These are phyloP conservation scores for Rehmannia glutinosa DNA, from an alignment of 257 asterid genomes.

Conservation along the genomic window DNA sequence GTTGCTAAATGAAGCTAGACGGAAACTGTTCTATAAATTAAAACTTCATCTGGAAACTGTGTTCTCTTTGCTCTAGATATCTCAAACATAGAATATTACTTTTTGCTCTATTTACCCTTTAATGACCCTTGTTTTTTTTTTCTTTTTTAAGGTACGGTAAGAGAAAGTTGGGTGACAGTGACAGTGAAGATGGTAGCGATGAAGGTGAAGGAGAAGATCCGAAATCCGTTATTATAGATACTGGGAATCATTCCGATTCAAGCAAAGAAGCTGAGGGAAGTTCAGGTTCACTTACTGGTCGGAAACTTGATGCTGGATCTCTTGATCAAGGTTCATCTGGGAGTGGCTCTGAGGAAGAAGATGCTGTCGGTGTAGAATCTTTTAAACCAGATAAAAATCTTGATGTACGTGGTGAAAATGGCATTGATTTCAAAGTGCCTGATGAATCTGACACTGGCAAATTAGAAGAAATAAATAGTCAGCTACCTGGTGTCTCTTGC, in stretches of 20 bases:
- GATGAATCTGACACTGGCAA: slow-evolving; percentile 15
- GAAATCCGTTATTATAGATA: slow-evolving; percentile 54
- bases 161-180: slow-evolving; percentile 48
- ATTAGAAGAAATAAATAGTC: slow-evolving; percentile 12
- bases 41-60: neutral
- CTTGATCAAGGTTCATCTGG: slow-evolving; percentile 35
- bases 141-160: slow-evolving; percentile 51
- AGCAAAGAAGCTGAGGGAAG: slow-evolving; percentile 55
- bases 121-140: neutral
- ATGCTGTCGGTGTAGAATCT: slow-evolving; percentile 21
- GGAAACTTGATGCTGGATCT: slow-evolving; percentile 30
- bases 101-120: neutral
- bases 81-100: neutral
- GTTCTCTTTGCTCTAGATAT: neutral
- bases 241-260: slow-evolving; percentile 51
- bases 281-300: slow-evolving; percentile 45
- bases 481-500: slow-evolving; percentile 17
- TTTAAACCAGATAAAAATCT: slow-evolving; percentile 17
- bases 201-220: slow-evolving; percentile 46
- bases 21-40: neutral
- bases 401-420: slow-evolving; percentile 4
- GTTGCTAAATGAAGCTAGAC: neutral
- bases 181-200: slow-evolving; percentile 48
- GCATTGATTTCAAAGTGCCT: slow-evolving; percentile 14
- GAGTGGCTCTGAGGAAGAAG: slow-evolving; percentile 59